Conservation (phyloP, 23 red algal genomes). For the Gracilaria gracilis region DNA sequence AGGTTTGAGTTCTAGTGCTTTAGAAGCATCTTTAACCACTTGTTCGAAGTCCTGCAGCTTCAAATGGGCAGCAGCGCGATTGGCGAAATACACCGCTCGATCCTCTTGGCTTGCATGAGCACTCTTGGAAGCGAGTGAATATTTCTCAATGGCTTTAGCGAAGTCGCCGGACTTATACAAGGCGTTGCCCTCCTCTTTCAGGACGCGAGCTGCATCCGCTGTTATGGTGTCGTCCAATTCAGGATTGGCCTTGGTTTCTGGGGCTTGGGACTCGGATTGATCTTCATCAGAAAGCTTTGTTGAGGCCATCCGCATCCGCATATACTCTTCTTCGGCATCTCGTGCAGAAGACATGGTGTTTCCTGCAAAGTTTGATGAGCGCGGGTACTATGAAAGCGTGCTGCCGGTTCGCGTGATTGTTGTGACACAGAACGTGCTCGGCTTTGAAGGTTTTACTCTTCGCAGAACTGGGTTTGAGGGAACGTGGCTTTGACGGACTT, state of each 20-base stretch:
- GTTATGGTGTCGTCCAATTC: slow-evolving; percentile 35
- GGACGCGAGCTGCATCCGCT: slow-evolving; percentile 25
- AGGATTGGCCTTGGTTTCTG: background rate
- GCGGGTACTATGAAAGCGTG: background rate
- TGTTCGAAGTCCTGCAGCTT: slow-evolving; percentile 64
- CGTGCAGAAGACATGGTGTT: background rate
- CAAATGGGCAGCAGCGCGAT: slow-evolving; percentile 82
- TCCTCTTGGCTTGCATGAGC: slow-evolving; percentile 50
- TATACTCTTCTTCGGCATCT: slow-evolving; percentile 25
- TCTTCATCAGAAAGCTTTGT: background rate
- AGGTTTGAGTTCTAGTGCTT: slow-evolving; percentile 50
- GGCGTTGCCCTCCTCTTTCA: slow-evolving; percentile 77
- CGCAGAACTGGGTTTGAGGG: too few relatives aligned
- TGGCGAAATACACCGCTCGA: slow-evolving; percentile 72
- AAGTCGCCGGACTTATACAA: slow-evolving; percentile 71
- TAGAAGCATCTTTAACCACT: slow-evolving; percentile 38
- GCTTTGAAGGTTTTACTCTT: background rate
- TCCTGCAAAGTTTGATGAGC: too few relatives aligned
- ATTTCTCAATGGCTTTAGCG: slow-evolving; percentile 74
- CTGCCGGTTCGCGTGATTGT: too few relatives aligned
- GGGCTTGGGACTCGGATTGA: background rate
- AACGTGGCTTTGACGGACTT: too few relatives aligned
- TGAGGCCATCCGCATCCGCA: slow-evolving; percentile 18
- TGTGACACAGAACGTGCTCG: too few relatives aligned
- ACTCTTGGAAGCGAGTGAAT: slow-evolving; percentile 70